These are phyloP conservation scores for Colletotrichum phormii DNA, from an alignment of 2,329 filamentous ascomycete species.

Conservation along the genomic window DNA sequence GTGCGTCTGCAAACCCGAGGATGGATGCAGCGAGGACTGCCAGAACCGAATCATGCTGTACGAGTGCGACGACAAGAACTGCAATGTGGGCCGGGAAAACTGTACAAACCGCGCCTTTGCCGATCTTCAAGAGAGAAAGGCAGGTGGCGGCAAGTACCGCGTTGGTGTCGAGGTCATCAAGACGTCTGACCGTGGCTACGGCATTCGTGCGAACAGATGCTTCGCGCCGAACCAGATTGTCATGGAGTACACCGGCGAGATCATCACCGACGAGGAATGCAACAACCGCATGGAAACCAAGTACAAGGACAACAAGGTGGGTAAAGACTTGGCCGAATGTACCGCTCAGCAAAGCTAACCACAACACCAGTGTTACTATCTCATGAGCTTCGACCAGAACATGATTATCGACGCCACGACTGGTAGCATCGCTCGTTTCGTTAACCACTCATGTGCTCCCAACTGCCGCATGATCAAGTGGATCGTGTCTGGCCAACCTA, in stretches of 20 bases:
- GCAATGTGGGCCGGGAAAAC: slow-evolving; percentile 76
- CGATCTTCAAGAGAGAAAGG: slow-evolving; percentile 78
- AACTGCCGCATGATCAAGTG: slow-evolving; percentile 99
- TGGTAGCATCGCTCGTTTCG: slow-evolving; percentile 95
- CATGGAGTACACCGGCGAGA: slow-evolving; percentile 97
- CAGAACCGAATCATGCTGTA: slow-evolving; percentile 98
- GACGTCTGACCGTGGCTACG: slow-evolving; percentile 88
- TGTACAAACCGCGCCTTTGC: slow-evolving; percentile 93
- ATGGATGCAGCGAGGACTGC: slow-evolving; percentile 89
- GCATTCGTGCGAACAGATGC: slow-evolving; percentile 88
- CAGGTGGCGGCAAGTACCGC: slow-evolving; percentile 85
- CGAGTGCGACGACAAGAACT: slow-evolving; percentile 93
- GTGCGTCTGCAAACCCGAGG: slow-evolving; percentile 81
- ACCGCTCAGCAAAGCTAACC: slow-evolving; percentile 30
- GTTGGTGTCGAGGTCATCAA: slow-evolving; percentile 96
- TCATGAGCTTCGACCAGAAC: slow-evolving; percentile 98
- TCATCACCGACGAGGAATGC: slow-evolving; percentile 94
- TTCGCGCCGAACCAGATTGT: slow-evolving; percentile 95
- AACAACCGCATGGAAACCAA: slow-evolving; percentile 92
- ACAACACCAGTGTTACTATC: slow-evolving; percentile 84
- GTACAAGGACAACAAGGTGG: slow-evolving; percentile 93
- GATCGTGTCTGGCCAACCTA: slow-evolving; percentile 92
- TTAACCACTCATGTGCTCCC: slow-evolving; percentile 96
- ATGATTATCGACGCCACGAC: slow-evolving; percentile 98
- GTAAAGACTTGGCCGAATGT: slow-evolving; percentile 43